These are phyloP conservation scores for Salinomyces thailandicus DNA, from an alignment of 2,329 filamentous ascomycete species.

Conservation along the genomic window DNA sequence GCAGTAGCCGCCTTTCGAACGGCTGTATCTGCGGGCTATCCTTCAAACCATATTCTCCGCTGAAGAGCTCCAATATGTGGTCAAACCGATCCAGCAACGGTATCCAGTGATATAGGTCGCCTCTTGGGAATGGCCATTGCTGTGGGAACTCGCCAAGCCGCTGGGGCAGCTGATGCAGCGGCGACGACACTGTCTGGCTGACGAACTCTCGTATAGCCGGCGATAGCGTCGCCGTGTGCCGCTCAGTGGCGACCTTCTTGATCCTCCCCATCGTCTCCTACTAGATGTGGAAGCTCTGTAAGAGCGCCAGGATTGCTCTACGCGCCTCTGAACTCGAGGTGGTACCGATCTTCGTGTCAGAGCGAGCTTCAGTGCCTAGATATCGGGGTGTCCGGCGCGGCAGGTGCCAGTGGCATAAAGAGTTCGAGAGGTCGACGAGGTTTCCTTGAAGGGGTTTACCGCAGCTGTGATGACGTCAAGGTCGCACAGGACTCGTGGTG, in stretches of 20 bases:
- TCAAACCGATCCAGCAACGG: slow-evolving; percentile 89
- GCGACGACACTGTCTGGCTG: slow-evolving; percentile 53
- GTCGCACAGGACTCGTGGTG: too few relatives aligned
- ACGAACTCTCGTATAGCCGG: slow-evolving; percentile 79
- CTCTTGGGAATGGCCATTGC: slow-evolving; percentile 88
- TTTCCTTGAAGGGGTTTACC: too few relatives aligned
- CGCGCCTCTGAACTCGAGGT: not conserved
- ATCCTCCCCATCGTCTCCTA: slow-evolving; percentile 40
- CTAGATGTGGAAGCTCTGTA: not conserved
- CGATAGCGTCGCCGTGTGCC: slow-evolving; percentile 55
- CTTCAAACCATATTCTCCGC: slow-evolving; percentile 66
- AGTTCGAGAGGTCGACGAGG: too few relatives aligned
- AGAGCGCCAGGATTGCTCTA: not conserved
- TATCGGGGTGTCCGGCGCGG: too few relatives aligned
- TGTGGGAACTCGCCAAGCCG: slow-evolving; percentile 72
- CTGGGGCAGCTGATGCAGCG: slow-evolving; percentile 65
- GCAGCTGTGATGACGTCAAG: too few relatives aligned
- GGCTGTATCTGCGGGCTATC: slow-evolving; percentile 69
- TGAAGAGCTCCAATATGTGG: slow-evolving; percentile 71
- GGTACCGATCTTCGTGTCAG: too few relatives aligned
- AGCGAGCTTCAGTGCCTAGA: too few relatives aligned
- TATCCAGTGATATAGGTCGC: slow-evolving; percentile 98
- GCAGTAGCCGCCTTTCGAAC: slow-evolving; percentile 57
- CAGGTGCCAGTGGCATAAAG: too few relatives aligned
- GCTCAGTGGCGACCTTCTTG: slow-evolving; percentile 44